Percentiles rank a stretch among this genome's conserved stretches.
These are phyloP conservation scores for Oldenlandia corymbosa DNA, from an alignment of 257 asterid species.

Conservation along the genomic window DNA sequence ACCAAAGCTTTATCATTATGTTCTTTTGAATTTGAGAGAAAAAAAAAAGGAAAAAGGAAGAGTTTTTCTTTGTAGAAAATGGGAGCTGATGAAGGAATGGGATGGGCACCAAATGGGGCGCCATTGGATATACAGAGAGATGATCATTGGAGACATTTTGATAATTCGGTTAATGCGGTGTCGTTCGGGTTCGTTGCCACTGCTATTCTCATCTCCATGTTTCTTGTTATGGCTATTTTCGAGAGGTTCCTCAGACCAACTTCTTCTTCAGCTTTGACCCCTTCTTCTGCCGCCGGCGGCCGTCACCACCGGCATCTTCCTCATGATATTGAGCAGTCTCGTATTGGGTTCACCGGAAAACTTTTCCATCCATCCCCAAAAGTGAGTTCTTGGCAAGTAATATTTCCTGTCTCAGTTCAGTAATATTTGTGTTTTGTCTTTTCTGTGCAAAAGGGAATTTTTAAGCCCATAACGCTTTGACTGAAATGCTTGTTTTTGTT, in stretches of 20 bases:
- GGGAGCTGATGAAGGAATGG: slow-evolving; percentile 67
- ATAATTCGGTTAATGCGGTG: slow-evolving; percentile 79
- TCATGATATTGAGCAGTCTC: slow-evolving; percentile 60
- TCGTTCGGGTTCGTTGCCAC: slow-evolving; percentile 95
- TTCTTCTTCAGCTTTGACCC: slow-evolving; percentile 43
- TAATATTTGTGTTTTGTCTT: slow-evolving; percentile 7
- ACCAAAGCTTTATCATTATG: neutral
- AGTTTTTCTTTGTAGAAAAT: slow-evolving; percentile 17
- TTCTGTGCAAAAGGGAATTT: neutral
- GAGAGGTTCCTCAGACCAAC: slow-evolving; percentile 69
- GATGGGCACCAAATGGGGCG: slow-evolving; percentile 61
- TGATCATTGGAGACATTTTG: slow-evolving; percentile 86
- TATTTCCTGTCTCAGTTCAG: neutral
- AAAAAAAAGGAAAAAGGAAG: slow-evolving; percentile 33
- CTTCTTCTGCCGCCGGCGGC: too few species aligned
- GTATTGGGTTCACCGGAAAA: slow-evolving; percentile 39
- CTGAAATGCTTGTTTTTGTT: slow-evolving; percentile 5
- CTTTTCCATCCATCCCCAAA: slow-evolving; percentile 56
- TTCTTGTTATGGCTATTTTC: slow-evolving; percentile 86
- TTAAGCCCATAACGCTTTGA: slow-evolving; percentile 1
- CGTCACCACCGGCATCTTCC: slow-evolving; percentile 22
- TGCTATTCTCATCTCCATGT: slow-evolving; percentile 86
- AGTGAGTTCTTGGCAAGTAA: slow-evolving; percentile 34
- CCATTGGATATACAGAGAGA: slow-evolving; percentile 53
- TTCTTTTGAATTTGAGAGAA: neutral